phyloP scores from a whole-genome alignment of 2,329 filamentous ascomycete species.

The Cladophialophora exuberans region DNA sequence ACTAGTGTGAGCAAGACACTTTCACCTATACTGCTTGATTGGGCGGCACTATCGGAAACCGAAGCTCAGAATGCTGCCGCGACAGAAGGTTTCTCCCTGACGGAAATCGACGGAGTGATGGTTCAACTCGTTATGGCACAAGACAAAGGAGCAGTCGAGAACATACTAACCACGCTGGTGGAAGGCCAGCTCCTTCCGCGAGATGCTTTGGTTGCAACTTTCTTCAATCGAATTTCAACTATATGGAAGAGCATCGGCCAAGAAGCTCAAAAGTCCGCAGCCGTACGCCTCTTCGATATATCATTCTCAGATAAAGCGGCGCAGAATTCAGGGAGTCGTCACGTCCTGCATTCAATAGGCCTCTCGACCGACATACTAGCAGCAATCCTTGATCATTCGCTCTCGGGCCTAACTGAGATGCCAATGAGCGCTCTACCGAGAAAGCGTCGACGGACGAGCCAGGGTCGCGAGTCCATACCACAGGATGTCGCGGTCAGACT shows the following conservation, averaged over 20 bases:
- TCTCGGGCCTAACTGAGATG: constrained; percentile 67
- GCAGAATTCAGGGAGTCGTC: constrained; percentile 28
- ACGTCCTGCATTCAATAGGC: constrained; percentile 25
- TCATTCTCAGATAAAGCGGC: constrained; percentile 39
- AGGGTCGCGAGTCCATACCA: constrained; percentile 57
- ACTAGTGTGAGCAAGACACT: constrained; percentile 73
- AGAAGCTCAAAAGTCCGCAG: constrained; percentile 41
- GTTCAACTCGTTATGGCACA: constrained; percentile 58
- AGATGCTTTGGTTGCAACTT: constrained; percentile 62
- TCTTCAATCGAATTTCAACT: constrained; percentile 69
- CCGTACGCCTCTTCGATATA: constrained; percentile 47
- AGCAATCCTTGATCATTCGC: constrained; percentile 73
- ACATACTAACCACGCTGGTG: constrained; percentile 56
- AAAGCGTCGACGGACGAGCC: constrained; percentile 79
- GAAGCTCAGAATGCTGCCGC: constrained; percentile 57
- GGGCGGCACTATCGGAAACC: constrained; percentile 61
- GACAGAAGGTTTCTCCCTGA: constrained; percentile 51
- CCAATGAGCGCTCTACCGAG: constrained; percentile 72
- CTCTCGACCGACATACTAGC: constrained; percentile 55
- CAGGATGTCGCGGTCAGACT: constrained; percentile 39
- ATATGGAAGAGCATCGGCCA: constrained; percentile 65
- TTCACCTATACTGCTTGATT: constrained; percentile 73
- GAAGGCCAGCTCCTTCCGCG: constrained; percentile 46
- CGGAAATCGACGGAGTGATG: constrained; percentile 57
- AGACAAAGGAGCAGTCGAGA: constrained; percentile 60